Percentiles rank a stretch among this genome's conserved stretches.
Conservation (phyloP, 306 rosid species). For the Delonix regia region DNA sequence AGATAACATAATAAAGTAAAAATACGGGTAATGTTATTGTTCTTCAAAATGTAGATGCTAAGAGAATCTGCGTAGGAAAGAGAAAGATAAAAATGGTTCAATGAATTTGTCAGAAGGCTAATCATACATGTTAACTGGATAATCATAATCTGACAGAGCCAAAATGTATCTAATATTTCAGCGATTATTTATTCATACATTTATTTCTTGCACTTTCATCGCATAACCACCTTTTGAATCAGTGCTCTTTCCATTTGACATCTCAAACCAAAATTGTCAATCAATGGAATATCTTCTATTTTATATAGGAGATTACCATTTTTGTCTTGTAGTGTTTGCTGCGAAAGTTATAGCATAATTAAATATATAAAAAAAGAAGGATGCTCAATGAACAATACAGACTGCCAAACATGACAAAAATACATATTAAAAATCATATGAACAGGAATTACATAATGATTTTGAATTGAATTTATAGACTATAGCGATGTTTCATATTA, state of each 20-base stretch:
- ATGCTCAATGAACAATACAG: background rate
- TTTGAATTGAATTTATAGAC: background rate
- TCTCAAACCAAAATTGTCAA: background rate
- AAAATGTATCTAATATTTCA: background rate
- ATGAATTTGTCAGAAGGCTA: conserved; percentile 13
- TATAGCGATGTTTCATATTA: background rate
- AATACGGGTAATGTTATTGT: background rate
- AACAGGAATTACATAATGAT: background rate
- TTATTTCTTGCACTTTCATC: background rate
- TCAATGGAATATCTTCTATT: background rate
- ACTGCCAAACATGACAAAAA: background rate
- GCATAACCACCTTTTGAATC: background rate
- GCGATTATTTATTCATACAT: background rate
- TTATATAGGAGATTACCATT: too few species aligned
- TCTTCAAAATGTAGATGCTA: background rate
- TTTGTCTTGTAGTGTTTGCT: too few species aligned
- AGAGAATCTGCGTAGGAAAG: conserved; percentile 17
- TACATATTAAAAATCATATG: background rate
- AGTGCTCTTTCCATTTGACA: background rate
- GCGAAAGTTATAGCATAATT: too few species aligned
- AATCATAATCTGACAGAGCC: conserved; percentile 8
- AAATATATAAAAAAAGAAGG: too few species aligned
- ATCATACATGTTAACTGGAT: conserved; percentile 10
- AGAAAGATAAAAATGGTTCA: conserved; percentile 7
- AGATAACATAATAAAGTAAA: background rate